phyloP scores from a whole-genome alignment of 305 asterid genomes.

The Fraxinus sp. region DNA sequence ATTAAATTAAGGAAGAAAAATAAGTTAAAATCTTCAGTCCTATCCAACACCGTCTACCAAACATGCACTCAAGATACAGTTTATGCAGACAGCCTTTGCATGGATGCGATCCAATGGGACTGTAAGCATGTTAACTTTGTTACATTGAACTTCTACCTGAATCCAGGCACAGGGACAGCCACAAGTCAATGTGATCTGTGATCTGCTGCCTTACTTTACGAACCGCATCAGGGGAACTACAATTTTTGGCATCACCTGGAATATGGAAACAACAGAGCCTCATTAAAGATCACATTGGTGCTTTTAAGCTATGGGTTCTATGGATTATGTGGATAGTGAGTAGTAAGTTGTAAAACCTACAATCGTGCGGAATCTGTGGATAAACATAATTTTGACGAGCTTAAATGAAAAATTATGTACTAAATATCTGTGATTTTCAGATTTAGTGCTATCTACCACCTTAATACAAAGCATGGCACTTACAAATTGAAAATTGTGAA shows the following conservation, averaged over 20 bases:
- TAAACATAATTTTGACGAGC: neutral
- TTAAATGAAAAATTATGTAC: neutral
- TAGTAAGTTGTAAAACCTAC: neutral
- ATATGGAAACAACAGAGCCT: neutral
- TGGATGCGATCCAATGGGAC: neutral
- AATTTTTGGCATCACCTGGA: conserved; percentile 69
- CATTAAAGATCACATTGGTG: neutral
- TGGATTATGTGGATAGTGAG: neutral
- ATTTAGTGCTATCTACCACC: neutral
- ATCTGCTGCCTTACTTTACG: conserved; percentile 70
- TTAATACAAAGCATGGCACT: neutral
- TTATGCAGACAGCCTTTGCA: neutral
- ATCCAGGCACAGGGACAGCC: conserved; percentile 75
- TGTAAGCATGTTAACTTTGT: conserved; percentile 10
- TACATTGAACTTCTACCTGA: conserved; percentile 60
- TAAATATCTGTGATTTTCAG: neutral
- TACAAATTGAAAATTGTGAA: neutral
- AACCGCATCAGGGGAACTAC: conserved; percentile 78
- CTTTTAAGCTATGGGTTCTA: neutral
- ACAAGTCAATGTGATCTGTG: conserved; percentile 60
- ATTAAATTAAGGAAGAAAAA: neutral
- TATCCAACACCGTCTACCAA: neutral
- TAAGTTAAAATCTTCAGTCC: neutral
- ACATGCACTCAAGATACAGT: neutral
- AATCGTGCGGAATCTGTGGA: neutral